Evolutionary conservation across 768 basidiomycete genomes (phyloP).

Genomic region (Galerina sulciceps): DNA sequence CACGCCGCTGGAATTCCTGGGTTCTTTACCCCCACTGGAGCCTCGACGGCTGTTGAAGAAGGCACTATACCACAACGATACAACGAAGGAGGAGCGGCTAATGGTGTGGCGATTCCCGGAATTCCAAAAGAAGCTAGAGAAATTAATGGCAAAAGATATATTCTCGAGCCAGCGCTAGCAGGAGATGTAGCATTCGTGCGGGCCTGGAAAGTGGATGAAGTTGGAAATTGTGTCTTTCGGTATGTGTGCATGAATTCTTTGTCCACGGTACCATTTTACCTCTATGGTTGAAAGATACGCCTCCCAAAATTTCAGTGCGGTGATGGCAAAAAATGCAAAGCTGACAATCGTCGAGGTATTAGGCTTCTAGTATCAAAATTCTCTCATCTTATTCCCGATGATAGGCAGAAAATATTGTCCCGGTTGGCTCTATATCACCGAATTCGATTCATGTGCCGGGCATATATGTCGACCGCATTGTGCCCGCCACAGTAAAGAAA

Average conservation of each 20-base stretch:
- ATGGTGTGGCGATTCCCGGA: conserved; percentile 74
- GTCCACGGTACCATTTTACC: background rate
- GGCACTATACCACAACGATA: conserved; percentile 82
- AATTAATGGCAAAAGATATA: conserved; percentile 78
- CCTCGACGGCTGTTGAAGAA: conserved; percentile 80
- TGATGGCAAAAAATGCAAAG: conserved; percentile 89
- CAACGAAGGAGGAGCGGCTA: conserved; percentile 72
- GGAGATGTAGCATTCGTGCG: conserved; percentile 86
- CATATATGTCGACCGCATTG: conserved; percentile 89
- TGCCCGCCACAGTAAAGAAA: conserved; percentile 76
- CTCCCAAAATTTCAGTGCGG: conserved; percentile 84
- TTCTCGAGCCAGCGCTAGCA: conserved; percentile 79
- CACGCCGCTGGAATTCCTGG: conserved; percentile 91
- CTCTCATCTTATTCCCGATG: background rate
- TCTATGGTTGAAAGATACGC: conserved; percentile 58
- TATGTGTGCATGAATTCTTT: conserved; percentile 31
- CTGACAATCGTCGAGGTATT: conserved; percentile 89
- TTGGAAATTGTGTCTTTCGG: conserved; percentile 92
- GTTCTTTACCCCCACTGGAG: conserved; percentile 93
- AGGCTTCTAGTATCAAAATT: background rate
- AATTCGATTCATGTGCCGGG: conserved; percentile 83
- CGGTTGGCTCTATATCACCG: conserved; percentile 79
- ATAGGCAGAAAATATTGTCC: conserved; percentile 89
- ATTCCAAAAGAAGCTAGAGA: conserved; percentile 77
- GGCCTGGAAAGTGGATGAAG: conserved; percentile 93